Evolutionary conservation across 306 rosid species (phyloP).

Genomic region (Ceratonia siliqua): DNA sequence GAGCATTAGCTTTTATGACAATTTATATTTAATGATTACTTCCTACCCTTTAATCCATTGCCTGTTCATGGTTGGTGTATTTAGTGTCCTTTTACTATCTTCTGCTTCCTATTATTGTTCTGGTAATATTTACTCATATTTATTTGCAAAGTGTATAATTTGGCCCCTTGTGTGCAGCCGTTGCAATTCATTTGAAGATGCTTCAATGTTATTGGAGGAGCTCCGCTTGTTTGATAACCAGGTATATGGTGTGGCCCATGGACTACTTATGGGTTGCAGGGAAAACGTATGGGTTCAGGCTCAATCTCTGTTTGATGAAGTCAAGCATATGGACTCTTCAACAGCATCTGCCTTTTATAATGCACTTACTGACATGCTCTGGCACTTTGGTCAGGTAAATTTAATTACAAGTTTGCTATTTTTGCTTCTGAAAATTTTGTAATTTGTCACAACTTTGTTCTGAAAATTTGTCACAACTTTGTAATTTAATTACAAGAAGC

Average conservation of each 20-base stretch:
- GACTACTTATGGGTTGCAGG: conserved; percentile 77
- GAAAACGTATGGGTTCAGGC: conserved; percentile 77
- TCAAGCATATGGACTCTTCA: conserved; percentile 80
- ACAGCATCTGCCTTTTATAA: conserved; percentile 93
- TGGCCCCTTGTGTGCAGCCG: conserved; percentile 58
- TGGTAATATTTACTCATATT: not conserved
- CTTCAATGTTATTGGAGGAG: conserved; percentile 82
- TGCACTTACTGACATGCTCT: conserved; percentile 94
- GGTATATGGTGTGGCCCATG: conserved; percentile 91
- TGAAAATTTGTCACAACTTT: not conserved
- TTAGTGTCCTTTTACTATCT: not conserved
- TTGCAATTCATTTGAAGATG: conserved; percentile 74
- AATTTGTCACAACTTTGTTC: not conserved
- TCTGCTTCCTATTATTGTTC: not conserved
- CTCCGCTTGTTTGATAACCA: conserved; percentile 81
- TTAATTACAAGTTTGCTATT: not conserved
- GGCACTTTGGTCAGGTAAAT: conserved; percentile 95
- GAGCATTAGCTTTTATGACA: not conserved
- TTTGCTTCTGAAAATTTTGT: not conserved
- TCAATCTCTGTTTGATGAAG: conserved; percentile 74
- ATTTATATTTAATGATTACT: not conserved
- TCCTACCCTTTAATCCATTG: not conserved
- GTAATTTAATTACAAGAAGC: too few species aligned
- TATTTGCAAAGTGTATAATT: conserved; percentile 27
- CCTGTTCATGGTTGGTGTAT: not conserved